Percentiles rank a stretch among this genome's conserved stretches.
Conservation (phyloP, 1,284 basidiomycete species). For the Blastosporella zonata region DNA sequence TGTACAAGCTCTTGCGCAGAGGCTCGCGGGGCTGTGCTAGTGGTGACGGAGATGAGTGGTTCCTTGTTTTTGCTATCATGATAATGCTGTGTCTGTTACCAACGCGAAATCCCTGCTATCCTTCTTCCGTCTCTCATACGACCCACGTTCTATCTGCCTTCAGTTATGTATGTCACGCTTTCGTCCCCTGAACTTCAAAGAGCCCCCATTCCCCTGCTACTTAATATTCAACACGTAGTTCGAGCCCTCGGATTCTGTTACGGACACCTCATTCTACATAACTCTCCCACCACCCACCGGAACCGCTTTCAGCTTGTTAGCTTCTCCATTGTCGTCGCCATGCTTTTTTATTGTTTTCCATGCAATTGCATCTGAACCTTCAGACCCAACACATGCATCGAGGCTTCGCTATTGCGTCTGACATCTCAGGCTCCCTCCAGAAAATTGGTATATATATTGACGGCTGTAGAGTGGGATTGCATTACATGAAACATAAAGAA, state of each 20-base stretch:
- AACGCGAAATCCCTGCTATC: constrained; percentile 11
- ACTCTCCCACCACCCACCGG: constrained; percentile 3
- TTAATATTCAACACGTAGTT: not conserved
- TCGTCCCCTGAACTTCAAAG: not conserved
- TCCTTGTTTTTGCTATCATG: constrained; percentile 10
- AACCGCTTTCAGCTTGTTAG: constrained; percentile 9
- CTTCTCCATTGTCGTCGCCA: constrained; percentile 3
- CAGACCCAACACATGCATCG: constrained; percentile 8
- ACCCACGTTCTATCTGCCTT: not conserved
- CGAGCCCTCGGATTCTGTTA: constrained; percentile 9
- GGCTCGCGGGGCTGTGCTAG: constrained; percentile 36
- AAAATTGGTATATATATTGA: no score
- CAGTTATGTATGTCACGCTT: not conserved
- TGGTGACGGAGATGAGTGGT: constrained; percentile 2
- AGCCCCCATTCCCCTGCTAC: not conserved
- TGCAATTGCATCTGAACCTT: not conserved
- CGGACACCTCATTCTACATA: constrained; percentile 14
- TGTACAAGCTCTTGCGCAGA: constrained; percentile 64
- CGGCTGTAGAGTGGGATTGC: no score
- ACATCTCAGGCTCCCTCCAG: no score
- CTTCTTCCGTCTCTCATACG: constrained; percentile 3
- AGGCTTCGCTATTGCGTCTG: not conserved
- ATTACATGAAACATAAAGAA: no score
- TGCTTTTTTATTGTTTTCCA: constrained; percentile 1
- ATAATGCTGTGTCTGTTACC: constrained; percentile 12